Percentiles rank a stretch among this genome's conserved stretches.
Evolutionary conservation across 306 rosid genomes (phyloP).

Genomic region (Lathyrus oleraceus): DNA sequence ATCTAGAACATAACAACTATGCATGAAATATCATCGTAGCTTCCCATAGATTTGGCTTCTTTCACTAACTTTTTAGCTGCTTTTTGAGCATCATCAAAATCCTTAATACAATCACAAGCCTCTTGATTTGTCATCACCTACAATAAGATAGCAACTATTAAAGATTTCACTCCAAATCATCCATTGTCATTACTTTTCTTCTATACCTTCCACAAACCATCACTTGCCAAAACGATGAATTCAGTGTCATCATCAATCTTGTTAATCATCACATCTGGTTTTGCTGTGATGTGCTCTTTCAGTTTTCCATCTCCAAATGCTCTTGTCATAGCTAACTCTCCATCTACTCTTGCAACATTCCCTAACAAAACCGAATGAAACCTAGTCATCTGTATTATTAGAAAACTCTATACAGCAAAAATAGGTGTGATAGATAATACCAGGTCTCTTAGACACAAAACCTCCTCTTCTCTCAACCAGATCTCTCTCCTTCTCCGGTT

Average conservation of each 20-base stretch:
- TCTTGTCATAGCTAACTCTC: conserved; percentile 62
- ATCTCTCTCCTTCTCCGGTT: conserved; percentile 53
- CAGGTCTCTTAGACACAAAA: conserved; percentile 44
- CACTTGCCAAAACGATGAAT: conserved; percentile 53
- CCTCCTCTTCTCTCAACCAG: conserved; percentile 66
- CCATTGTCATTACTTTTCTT: neutral
- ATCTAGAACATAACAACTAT: conserved; percentile 56
- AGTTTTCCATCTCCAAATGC: conserved; percentile 65
- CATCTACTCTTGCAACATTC: conserved; percentile 59
- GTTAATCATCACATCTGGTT: conserved; percentile 49
- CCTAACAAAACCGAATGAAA: conserved; percentile 41
- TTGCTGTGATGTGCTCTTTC: conserved; percentile 54
- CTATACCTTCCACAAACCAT: conserved; percentile 58
- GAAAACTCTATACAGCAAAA: neutral
- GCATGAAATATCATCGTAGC: conserved; percentile 66
- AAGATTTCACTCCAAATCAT: neutral
- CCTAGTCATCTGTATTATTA: neutral
- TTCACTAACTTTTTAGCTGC: conserved; percentile 51
- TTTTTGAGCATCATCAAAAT: conserved; percentile 46
- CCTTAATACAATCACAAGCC: conserved; percentile 54
- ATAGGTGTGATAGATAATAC: conserved; percentile 31
- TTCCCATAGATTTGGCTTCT: conserved; percentile 44
- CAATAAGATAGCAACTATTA: neutral
- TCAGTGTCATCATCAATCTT: conserved; percentile 46
- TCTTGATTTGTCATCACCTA: conserved; percentile 73